Evolutionary conservation across 306 rosid species (phyloP).

Genomic region (Potentilla sterilis): DNA sequence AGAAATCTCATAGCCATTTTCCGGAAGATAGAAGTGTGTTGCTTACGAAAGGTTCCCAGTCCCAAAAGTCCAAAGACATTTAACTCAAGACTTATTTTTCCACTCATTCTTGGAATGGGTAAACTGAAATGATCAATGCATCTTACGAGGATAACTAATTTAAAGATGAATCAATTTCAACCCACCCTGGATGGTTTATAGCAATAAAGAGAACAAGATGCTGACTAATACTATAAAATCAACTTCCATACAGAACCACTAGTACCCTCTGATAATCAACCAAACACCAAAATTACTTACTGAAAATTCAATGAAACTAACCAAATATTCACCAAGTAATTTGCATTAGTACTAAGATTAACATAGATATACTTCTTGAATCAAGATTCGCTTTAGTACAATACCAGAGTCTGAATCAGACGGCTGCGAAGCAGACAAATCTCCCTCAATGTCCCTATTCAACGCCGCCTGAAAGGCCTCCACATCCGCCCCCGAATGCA

Average conservation of each 20-base stretch:
- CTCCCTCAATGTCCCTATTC: slow-evolving; percentile 78
- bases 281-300: not conserved
- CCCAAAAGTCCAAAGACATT: not conserved
- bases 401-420: slow-evolving; percentile 59
- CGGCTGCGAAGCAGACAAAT: slow-evolving; percentile 46
- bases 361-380: not conserved
- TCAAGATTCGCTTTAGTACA: not conserved
- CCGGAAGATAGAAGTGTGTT: not conserved
- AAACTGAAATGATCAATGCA: not conserved
- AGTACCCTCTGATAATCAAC: not conserved
- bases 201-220: not conserved
- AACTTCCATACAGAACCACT: not conserved
- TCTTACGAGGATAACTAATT: not conserved
- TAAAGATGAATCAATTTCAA: not conserved
- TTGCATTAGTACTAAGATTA: too few relatives aligned
- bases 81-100: not conserved
- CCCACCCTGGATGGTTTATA: not conserved
- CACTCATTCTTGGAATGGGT: not conserved
- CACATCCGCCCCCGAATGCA: slow-evolving; percentile 87
- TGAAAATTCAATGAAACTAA: not conserved
- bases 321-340: too few relatives aligned
- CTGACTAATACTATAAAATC: not conserved
- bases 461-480: slow-evolving; percentile 89
- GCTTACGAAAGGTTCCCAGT: not conserved
- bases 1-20: not conserved